These are phyloP conservation scores for Phellopilus nigrolimitatus DNA, from an alignment of 1,284 basidiomycete species.

Conservation along the genomic window DNA sequence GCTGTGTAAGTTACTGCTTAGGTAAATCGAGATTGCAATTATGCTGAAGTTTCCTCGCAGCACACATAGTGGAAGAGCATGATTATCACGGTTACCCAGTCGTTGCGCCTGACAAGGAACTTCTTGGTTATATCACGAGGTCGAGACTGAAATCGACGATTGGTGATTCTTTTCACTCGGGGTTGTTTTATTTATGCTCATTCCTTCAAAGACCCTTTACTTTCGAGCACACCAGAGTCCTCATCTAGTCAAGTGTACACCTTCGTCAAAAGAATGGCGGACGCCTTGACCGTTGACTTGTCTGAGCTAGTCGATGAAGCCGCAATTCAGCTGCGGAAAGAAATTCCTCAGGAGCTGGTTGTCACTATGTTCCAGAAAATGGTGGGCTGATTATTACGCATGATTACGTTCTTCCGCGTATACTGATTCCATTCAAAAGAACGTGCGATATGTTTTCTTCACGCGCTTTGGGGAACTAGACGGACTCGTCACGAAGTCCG, in stretches of 20 bases:
- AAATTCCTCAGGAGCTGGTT: conserved; percentile 64
- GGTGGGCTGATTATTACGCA: conserved; percentile 33
- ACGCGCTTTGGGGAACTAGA: conserved; percentile 53
- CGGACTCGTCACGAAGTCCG: conserved; percentile 65
- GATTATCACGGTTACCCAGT: conserved; percentile 62
- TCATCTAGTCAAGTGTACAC: conserved; percentile 6
- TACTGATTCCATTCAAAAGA: conserved; percentile 37
- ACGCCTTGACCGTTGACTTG: conserved; percentile 38
- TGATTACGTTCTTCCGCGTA: neutral
- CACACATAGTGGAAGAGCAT: conserved; percentile 36
- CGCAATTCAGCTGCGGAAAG: conserved; percentile 57
- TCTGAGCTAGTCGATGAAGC: conserved; percentile 52
- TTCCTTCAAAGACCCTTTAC: conserved; percentile 27
- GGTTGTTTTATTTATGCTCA: conserved; percentile 3
- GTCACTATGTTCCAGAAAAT: conserved; percentile 71
- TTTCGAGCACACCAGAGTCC: conserved; percentile 27
- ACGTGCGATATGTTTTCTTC: conserved; percentile 62
- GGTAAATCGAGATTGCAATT: neutral
- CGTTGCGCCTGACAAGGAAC: conserved; percentile 38
- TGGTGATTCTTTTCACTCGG: conserved; percentile 35
- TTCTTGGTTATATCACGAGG: conserved; percentile 58
- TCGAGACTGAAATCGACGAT: conserved; percentile 48
- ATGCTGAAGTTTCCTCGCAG: conserved; percentile 25
- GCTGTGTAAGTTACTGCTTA: conserved; percentile 34
- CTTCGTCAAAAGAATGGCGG: conserved; percentile 26